Percentiles rank a stretch among this genome's conserved stretches.
Conservation (phyloP, 1,284 basidiomycete species). For the Pholiota adiposa region DNA sequence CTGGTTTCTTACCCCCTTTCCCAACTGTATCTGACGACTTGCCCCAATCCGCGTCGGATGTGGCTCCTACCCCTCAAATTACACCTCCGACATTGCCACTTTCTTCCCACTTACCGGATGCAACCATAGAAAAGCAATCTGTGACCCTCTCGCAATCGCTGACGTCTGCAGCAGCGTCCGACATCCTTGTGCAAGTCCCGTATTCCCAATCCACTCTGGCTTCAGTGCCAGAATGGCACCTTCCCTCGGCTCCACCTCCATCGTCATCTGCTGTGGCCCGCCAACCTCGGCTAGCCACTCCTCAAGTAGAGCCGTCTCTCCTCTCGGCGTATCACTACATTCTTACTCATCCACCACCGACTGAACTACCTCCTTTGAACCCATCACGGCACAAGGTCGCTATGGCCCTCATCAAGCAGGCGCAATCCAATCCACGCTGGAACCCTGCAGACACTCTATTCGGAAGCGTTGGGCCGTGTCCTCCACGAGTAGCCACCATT, state of each 20-base stretch:
- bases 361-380: conserved; percentile 48
- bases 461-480: conserved; percentile 54
- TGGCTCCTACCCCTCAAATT: conserved; percentile 36
- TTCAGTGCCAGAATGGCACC: conserved; percentile 64
- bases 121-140: conserved; percentile 34
- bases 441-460: conserved; percentile 68
- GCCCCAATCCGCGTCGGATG: conserved; percentile 34
- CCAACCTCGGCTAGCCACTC: conserved; percentile 39
- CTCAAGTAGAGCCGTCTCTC: conserved; percentile 63
- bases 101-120: conserved; percentile 32
- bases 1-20: conserved; percentile 69
- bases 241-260: conserved; percentile 49
- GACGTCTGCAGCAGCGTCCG: conserved; percentile 56
- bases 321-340: conserved; percentile 73
- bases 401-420: conserved; percentile 62
- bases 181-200: conserved; percentile 70
- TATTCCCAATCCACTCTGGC: conserved; percentile 72
- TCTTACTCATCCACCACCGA: conserved; percentile 60
- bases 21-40: conserved; percentile 45
- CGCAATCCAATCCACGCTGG: conserved; percentile 65
- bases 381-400: conserved; percentile 70
- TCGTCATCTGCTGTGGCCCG: conserved; percentile 22
- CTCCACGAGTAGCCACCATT: conserved; percentile 58
- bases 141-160: conserved; percentile 44
- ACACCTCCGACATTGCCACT: conserved; percentile 30